phyloP scores from a whole-genome alignment of 2,329 filamentous ascomycete genomes.

The Diaporthe ilicicola region DNA sequence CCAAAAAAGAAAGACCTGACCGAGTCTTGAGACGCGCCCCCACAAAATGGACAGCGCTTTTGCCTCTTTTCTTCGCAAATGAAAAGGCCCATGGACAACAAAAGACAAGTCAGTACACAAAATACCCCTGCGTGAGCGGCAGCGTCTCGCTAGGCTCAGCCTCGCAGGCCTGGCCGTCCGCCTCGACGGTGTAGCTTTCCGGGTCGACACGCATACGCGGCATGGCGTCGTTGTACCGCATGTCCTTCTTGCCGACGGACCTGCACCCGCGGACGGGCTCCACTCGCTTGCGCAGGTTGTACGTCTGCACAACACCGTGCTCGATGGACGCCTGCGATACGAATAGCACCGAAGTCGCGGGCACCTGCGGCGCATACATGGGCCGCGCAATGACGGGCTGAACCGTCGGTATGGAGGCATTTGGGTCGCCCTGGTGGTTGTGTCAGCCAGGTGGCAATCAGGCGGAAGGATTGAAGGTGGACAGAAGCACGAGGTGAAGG shows the following conservation, averaged over 20 bases:
- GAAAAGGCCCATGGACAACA: neutral
- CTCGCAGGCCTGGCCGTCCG: constrained; percentile 77
- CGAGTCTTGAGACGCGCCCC: neutral
- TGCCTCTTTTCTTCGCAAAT: constrained; percentile 1
- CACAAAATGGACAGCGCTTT: neutral
- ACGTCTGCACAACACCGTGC: constrained; percentile 72
- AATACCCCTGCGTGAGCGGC: constrained; percentile 81
- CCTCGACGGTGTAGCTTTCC: constrained; percentile 87
- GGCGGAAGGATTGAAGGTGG: neutral
- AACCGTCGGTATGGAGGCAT: constrained; percentile 86
- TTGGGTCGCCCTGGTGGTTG: constrained; percentile 73
- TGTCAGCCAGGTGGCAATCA: neutral
- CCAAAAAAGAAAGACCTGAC: neutral
- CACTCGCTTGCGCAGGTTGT: constrained; percentile 80
- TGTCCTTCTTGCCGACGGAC: constrained; percentile 80
- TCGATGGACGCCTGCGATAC: constrained; percentile 78
- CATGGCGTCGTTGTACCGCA: constrained; percentile 87
- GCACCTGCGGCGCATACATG: constrained; percentile 84
- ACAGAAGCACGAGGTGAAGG: neutral
- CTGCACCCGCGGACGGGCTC: constrained; percentile 82
- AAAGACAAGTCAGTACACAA: constrained; percentile 69
- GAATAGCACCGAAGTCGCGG: constrained; percentile 79
- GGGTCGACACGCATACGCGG: constrained; percentile 92
- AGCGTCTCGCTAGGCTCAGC: constrained; percentile 76
- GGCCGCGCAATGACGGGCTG: constrained; percentile 85